phyloP scores from a whole-genome alignment of 2,329 filamentous ascomycete species.

The Hypoxylon sp. region DNA sequence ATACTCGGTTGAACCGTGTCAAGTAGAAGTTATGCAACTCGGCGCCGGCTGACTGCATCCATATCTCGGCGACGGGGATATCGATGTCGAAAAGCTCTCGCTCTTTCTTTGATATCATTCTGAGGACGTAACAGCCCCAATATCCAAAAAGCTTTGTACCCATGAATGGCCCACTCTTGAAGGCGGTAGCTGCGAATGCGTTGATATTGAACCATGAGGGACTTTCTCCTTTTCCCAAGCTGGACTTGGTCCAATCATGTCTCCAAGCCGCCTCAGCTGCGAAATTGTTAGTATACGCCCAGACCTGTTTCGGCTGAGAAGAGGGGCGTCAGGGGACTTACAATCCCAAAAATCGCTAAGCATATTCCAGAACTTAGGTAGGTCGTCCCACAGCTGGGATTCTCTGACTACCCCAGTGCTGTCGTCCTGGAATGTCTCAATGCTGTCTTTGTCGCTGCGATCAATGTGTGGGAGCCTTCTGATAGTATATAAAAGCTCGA shows the following conservation, averaged over 20 bases:
- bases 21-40: background rate
- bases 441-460: background rate
- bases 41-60: background rate
- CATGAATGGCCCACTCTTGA: background rate
- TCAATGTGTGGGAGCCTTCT: background rate
- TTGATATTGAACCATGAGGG: slow-evolving; percentile 10
- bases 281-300: background rate
- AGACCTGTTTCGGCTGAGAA: background rate
- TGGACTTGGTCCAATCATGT: background rate
- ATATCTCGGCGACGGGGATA: background rate
- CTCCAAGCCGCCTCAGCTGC: slow-evolving; percentile 7
- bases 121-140: slow-evolving; percentile 20
- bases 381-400: slow-evolving; percentile 6
- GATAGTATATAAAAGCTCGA: background rate
- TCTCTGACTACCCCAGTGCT: background rate
- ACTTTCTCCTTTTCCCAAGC: background rate
- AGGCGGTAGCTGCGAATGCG: slow-evolving; percentile 6
- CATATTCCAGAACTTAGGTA: slow-evolving; percentile 10
- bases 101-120: background rate
- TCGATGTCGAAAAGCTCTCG: background rate
- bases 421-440: background rate
- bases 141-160: slow-evolving; percentile 4
- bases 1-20: background rate
- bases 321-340: background rate
- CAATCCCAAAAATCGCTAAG: slow-evolving; percentile 12